A percentile compares a stretch with the other conserved stretches of the same genome.
phyloP scores from a whole-genome alignment of 345 rosid genomes.

The Dovyalis caffra region DNA sequence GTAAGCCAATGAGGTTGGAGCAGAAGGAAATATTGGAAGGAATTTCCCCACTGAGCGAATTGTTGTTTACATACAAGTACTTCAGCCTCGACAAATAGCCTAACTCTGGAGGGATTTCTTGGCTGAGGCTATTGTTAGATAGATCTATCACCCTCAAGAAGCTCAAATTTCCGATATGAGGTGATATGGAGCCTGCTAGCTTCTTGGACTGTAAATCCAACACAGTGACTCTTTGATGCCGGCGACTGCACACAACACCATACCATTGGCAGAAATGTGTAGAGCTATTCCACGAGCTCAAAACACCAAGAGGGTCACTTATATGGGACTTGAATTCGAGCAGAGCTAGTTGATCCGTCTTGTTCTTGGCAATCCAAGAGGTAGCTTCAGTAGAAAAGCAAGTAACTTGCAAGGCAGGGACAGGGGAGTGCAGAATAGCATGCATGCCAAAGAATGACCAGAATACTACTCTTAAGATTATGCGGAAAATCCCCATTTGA shows the following conservation, averaged over 20 bases:
- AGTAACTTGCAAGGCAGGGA: too few species aligned
- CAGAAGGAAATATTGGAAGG: slow-evolving; percentile 21
- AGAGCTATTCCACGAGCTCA: slow-evolving; percentile 15
- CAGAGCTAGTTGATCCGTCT: not conserved
- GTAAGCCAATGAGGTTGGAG: not conserved
- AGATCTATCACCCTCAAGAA: slow-evolving; percentile 10
- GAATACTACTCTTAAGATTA: too few species aligned
- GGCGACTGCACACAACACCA: slow-evolving; percentile 10
- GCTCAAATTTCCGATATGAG: slow-evolving; percentile 15
- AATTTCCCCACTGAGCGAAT: slow-evolving; percentile 10
- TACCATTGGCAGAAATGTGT: slow-evolving; percentile 15
- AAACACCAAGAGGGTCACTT: not conserved
- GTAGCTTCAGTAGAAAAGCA: too few species aligned
- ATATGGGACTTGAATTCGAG: slow-evolving; percentile 7
- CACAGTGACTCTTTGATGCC: slow-evolving; percentile 1
- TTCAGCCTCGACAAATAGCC: slow-evolving; percentile 12
- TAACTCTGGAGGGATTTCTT: slow-evolving; percentile 4
- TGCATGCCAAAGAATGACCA: too few species aligned
- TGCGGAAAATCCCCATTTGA: too few species aligned
- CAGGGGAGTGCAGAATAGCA: too few species aligned
- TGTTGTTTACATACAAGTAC: not conserved
- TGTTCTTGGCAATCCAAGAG: not conserved
- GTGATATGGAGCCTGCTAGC: slow-evolving; percentile 11
- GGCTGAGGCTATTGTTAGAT: not conserved
- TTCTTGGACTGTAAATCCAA: not conserved